Percentiles rank a stretch among this genome's conserved stretches.
phyloP scores from a whole-genome alignment of 345 rosid species.

The Rhodomyrtus tomentosa region DNA sequence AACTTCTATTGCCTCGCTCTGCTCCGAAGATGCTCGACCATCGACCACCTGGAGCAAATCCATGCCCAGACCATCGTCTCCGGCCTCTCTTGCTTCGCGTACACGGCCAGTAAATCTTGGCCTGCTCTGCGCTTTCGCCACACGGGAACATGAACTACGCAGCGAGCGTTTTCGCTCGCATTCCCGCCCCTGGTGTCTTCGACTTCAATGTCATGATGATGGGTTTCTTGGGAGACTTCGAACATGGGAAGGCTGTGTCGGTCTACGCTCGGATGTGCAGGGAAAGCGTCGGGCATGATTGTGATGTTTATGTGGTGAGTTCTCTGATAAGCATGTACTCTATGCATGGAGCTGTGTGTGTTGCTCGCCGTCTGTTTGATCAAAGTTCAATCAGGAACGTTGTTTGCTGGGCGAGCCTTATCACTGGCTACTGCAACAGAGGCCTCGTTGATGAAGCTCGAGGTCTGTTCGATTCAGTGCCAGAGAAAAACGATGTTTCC shows the following conservation, averaged over 20 bases:
- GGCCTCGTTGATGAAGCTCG: constrained; percentile 14
- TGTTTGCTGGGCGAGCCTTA: constrained; percentile 18
- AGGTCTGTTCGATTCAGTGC: constrained; percentile 14
- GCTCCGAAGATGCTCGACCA: constrained; percentile 6
- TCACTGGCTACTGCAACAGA: constrained; percentile 4
- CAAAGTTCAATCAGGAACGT: constrained; percentile 2
- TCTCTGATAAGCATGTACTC: constrained; percentile 9
- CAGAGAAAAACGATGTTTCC: constrained; percentile 13
- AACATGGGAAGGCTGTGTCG: constrained; percentile 6
- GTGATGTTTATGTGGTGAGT: constrained; percentile 11
- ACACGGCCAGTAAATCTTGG: constrained; percentile 12
- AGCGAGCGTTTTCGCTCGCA: constrained; percentile 9
- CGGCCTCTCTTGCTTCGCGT: constrained; percentile 10
- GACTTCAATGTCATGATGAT: constrained; percentile 15
- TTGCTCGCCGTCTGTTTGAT: constrained; percentile 10
- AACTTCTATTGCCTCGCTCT: constrained; percentile 8
- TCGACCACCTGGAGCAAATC: constrained; percentile 16
- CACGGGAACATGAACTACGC: constrained; percentile 9
- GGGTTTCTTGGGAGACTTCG: constrained; percentile 12
- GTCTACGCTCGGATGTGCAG: constrained; percentile 8
- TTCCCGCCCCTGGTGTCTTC: constrained; percentile 6
- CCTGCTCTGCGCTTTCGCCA: constrained; percentile 9
- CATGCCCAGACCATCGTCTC: constrained; percentile 13
- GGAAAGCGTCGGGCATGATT: constrained; percentile 7
- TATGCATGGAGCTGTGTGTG: constrained; percentile 3